Evolutionary conservation across 1,284 basidiomycete genomes (phyloP), one percentile per base, ranked within the genome.

Genomic region (Erythrobasidium hasegawianum): DNA sequence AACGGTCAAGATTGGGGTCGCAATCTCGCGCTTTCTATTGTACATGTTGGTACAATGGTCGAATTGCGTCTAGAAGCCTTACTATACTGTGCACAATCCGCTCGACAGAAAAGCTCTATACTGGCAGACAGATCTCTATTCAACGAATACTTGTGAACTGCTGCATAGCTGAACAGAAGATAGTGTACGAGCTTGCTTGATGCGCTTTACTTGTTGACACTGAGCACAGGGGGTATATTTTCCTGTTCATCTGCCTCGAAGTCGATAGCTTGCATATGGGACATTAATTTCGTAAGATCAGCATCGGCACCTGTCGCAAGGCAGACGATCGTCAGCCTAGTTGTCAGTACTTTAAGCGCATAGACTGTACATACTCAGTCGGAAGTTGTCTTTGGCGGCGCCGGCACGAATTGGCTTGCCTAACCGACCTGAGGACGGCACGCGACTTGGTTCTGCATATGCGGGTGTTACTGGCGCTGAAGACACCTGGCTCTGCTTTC

Each of bases 191-290:
- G 11, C 4, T 4, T 33, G 11, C 33, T 33, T 11, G 5, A 11
- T 5, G 33, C 33, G 33, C 5, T 33, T 11, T 33, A 33, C 33
- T 33, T 33, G 11, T 33, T 33, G 5, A 11, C 33, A 33, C 11
- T 33, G 33, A 33, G 33, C 11, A 11, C 33, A 39, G 59, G 59
- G 16, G 49, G 59, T 11, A 53, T 22, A 29, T 61, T 45, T 3
- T 49, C 59, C 33, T 40, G 49, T 16, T 61, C 59, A 22, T 65
- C 62, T 20, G 57, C 62, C 3, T 43, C 62, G 18, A 52, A 58
- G 39, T 65, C 62, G 33, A 65, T 65, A 33, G 62, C 62, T 41
- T 65, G 62, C 62, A 65, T 65, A 22, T 65, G 62, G 9, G 54
- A 50, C 53, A 65, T 33, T 56, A 65, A 49, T 53, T 57, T 57